These are phyloP conservation scores for Cercospora sp. DNA, from an alignment of 2,329 filamentous ascomycete species.

Conservation along the genomic window DNA sequence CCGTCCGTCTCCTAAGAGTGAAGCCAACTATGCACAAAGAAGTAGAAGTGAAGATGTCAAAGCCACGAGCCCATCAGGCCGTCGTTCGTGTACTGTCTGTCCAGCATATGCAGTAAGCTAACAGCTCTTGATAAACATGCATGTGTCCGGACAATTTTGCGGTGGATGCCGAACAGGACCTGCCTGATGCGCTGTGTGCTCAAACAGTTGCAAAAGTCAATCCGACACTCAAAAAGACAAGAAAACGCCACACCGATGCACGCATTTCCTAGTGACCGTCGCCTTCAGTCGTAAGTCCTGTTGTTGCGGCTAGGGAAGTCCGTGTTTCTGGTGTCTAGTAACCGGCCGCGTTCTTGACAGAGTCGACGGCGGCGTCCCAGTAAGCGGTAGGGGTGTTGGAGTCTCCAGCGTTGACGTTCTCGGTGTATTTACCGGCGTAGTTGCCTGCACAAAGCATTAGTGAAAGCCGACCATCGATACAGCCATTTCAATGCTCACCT, in stretches of 20 bases:
- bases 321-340: neutral
- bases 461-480: too few species aligned
- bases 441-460: conserved; percentile 48
- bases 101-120: conserved; percentile 13
- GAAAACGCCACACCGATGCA: conserved; percentile 25
- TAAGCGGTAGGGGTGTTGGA: conserved; percentile 40
- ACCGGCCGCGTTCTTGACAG: neutral
- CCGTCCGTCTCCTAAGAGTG: conserved; percentile 18
- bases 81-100: conserved; percentile 18
- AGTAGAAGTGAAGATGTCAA: conserved; percentile 16
- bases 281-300: conserved; percentile 26
- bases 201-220: conserved; percentile 18
- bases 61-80: conserved; percentile 19
- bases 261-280: conserved; percentile 26
- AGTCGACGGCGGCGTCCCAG: conserved; percentile 27
- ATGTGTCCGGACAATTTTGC: too few species aligned
- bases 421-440: conserved; percentile 53
- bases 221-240: conserved; percentile 18
- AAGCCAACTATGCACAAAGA: conserved; percentile 24
- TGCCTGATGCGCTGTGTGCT: conserved; percentile 19
- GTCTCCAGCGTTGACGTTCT: conserved; percentile 52
- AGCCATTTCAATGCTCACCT: conserved; percentile 36
- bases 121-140: too few species aligned
- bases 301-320: conserved; percentile 15
- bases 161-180: conserved; percentile 12